phyloP scores from a whole-genome alignment of 768 basidiomycete species.

The Russula emetica region DNA sequence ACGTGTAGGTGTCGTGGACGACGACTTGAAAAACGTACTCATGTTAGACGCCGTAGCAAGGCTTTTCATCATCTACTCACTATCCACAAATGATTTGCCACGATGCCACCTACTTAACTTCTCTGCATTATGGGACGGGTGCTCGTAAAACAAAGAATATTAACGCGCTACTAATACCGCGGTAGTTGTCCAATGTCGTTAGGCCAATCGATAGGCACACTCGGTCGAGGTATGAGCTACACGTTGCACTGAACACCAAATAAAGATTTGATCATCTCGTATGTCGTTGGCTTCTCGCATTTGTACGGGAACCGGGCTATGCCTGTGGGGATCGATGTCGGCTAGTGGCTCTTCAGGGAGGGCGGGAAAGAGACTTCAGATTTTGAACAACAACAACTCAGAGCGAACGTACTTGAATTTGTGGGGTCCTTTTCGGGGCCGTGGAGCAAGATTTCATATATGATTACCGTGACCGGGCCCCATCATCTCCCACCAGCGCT shows the following conservation, averaged over 20 bases:
- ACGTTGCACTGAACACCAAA: slow-evolving; percentile 16
- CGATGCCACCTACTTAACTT: neutral
- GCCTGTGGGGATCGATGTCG: slow-evolving; percentile 2
- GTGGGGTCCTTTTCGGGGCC: neutral
- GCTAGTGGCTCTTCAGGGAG: neutral
- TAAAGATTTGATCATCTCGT: slow-evolving; percentile 6
- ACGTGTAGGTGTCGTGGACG: neutral
- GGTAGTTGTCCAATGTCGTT: slow-evolving; percentile 11
- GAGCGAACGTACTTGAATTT: neutral
- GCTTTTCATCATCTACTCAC: neutral
- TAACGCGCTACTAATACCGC: slow-evolving; percentile 5
- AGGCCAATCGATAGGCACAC: slow-evolving; percentile 22
- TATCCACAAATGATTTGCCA: slow-evolving; percentile 4
- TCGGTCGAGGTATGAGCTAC: slow-evolving; percentile 13
- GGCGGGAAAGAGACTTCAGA: neutral
- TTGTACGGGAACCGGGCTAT: neutral
- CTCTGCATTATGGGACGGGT: slow-evolving; percentile 2
- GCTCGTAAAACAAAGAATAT: slow-evolving; percentile 6
- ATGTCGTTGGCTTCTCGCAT: neutral
- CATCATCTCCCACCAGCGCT: neutral
- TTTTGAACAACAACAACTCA: neutral
- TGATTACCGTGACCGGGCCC: neutral
- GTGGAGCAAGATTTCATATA: too few species aligned
- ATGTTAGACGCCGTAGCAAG: neutral
- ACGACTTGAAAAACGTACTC: neutral